Evolutionary conservation across 2,329 filamentous ascomycete genomes (phyloP).

Genomic region (Aphanoascus verrucosus): DNA sequence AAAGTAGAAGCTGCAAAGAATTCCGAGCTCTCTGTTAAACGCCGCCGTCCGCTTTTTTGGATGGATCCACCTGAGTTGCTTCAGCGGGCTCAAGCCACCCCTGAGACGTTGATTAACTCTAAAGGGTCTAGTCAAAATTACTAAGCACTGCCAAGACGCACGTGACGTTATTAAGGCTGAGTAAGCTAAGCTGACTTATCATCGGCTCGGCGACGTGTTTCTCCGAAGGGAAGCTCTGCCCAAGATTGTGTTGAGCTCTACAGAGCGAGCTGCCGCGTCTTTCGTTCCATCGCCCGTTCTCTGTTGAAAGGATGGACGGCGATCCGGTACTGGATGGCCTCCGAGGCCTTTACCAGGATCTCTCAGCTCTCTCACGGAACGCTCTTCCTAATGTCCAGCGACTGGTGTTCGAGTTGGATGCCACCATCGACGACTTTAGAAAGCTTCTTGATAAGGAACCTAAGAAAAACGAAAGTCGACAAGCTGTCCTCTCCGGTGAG

Average conservation of each 20-base stretch:
- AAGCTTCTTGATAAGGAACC: slow-evolving; percentile 63
- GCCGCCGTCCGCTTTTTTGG: no score
- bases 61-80: no score
- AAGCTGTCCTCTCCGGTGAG: slow-evolving; percentile 57
- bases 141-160: no score
- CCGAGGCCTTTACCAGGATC: slow-evolving; percentile 74
- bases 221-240: not conserved
- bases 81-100: no score
- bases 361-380: slow-evolving; percentile 63
- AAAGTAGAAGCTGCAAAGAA: no score
- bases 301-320: slow-evolving; percentile 52
- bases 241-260: slow-evolving; percentile 4
- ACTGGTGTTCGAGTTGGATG: slow-evolving; percentile 54
- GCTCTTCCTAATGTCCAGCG: slow-evolving; percentile 61
- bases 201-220: slow-evolving; percentile 1
- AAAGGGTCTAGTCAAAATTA: no score
- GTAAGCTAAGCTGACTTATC: not conserved
- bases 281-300: slow-evolving; percentile 12
- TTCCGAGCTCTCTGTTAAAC: no score
- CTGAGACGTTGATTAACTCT: no score
- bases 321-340: slow-evolving; percentile 63
- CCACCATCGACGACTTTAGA: slow-evolving; percentile 55
- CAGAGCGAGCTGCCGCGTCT: not conserved
- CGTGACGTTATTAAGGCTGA: no score
- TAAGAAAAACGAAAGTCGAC: slow-evolving; percentile 65